These are phyloP conservation scores for Nicotiana rustica DNA, from an alignment of 305 asterid species.

Conservation along the genomic window DNA sequence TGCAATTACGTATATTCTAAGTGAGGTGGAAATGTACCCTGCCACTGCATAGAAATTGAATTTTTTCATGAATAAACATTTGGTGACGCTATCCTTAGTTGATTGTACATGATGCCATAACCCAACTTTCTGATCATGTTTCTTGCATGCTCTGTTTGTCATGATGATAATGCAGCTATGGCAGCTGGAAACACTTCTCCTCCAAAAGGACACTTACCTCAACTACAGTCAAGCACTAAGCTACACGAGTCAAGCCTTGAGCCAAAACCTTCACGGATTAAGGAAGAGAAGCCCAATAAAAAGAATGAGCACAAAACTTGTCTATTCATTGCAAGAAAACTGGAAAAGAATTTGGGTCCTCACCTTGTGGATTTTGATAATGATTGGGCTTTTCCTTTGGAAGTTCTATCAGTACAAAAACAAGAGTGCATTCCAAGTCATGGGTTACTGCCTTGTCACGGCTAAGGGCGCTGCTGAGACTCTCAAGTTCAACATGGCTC, in stretches of 20 bases:
- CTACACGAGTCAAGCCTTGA: constrained; percentile 63
- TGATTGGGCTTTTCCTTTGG: constrained; percentile 60
- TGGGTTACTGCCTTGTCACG: constrained; percentile 65
- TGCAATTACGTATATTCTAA: no score
- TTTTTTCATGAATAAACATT: no score
- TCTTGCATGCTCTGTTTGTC: constrained; percentile 12
- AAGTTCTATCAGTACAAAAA: constrained; percentile 57
- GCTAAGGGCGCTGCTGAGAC: constrained; percentile 79
- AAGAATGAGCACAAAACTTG: constrained; percentile 43
- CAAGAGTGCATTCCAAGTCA: constrained; percentile 50
- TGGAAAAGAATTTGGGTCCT: constrained; percentile 69
- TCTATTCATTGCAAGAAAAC: constrained; percentile 53
- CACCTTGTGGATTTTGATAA: constrained; percentile 53
- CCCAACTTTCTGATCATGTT: constrained; percentile 28
- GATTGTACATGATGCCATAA: constrained; percentile 30
- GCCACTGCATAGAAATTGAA: no score
- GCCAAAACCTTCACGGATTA: constrained; percentile 59
- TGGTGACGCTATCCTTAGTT: not conserved
- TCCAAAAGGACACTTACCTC: constrained; percentile 58
- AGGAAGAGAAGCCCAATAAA: constrained; percentile 50
- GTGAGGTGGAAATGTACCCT: no score
- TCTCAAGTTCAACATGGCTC: constrained; percentile 68
- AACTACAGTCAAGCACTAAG: constrained; percentile 61
- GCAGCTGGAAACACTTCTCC: constrained; percentile 64
- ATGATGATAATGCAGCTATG: constrained; percentile 54